Evolutionary conservation across 1,284 basidiomycete genomes (phyloP), one percentile per base, ranked within the genome.

Genomic region (Chiua sp.): DNA sequence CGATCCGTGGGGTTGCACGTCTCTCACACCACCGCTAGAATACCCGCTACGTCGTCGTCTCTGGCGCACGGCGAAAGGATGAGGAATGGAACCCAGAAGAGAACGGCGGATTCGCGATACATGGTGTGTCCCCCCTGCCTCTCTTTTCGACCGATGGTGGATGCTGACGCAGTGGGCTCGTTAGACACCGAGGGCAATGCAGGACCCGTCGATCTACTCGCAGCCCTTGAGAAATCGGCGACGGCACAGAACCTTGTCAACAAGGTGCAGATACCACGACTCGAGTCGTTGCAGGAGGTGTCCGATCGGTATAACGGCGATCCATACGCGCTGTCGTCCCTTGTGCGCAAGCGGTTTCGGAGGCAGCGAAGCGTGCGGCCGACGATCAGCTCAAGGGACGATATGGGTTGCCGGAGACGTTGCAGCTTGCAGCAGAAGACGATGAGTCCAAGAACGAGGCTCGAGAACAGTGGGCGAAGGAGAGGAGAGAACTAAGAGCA

Each of bases 31-130:
- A 10, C 30, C 37, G 28, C 20, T 23, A 59, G 94, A 98, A 98
- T 69, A 96, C 97, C 0, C 86, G 91, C 23, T 99, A 99, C 73
- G 88, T 97, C n/a, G 95, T 98, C 1, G 83, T 86, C 4, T 90
- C 89, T 30, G 98, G 98, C 10, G 97, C 96, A 13, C 82, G 90
- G 60, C 89, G 92, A 75, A 96, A 99, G 76, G 87, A 94, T 51
- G 92, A 96, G 68, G 94, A 98, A 37, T 98, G 97, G 98, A 85
- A 98, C 74, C 95, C 96, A 0, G 94, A 90, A 68, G 95, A 98
- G 75, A 92, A 98, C 61, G 97, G 97, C 6, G 95, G 95, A 0
- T 93, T 87, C 67, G 93, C 93, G n/a, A 81, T 96, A 35, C 90
- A 93, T 70, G 93, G 94, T 91, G 70, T 63, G 84, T 64, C 18